Base-by-base conservation (phyloP, 2,329 filamentous ascomycete genomes). In the Claviceps citrina region DNA sequence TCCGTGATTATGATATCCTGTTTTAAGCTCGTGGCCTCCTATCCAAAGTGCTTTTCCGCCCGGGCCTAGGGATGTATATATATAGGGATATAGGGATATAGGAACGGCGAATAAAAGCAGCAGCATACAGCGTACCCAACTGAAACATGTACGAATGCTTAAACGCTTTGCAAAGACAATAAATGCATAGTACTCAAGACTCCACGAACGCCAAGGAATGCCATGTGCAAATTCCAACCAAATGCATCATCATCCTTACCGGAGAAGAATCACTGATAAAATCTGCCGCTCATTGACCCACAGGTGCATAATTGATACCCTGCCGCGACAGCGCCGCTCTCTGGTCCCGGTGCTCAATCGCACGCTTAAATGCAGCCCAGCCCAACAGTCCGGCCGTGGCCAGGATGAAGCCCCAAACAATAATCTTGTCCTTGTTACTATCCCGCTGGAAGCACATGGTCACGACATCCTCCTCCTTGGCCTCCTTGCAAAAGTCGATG, bases 401-500 rank as follows among this genome's bases (percentile, higher is more conserved):
- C 8, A 75, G 53, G 36, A 80, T 68, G 56, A 80, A 80, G 1
- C 63, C 68, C 68, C 76, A 75, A 4, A 80, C 76, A 27, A 80
- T 78, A 48, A 78, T 66, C 58, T 71, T 69, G 57, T 80, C 76
- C 60, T 80, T 80, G 55, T 69, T 68, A 54, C 71, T 76, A 55
- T 80, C 76, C 46, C 76, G 69, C 64, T 79, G 73, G 59, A 80
- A 80, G 54, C 76, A 80, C 52, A 67, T 64, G 22, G 76, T 76
- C 31, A 71, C 59, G 16, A 79, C 71, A 51, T 79, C 73, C 51
- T 69, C 71, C 48, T 78, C 73, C 47, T 68, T 67, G 39, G 73
- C 73, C 47, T 68, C 65, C 50, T 73, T 70, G 63, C 76, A 80
- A 51, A 80, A 76, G 42, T 71, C 71, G 19, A 80, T 69, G 47